A percentile compares a stretch with the other conserved stretches of the same genome.
phyloP scores from a whole-genome alignment of 768 basidiomycete species.

The Gymnopilus junonius region DNA sequence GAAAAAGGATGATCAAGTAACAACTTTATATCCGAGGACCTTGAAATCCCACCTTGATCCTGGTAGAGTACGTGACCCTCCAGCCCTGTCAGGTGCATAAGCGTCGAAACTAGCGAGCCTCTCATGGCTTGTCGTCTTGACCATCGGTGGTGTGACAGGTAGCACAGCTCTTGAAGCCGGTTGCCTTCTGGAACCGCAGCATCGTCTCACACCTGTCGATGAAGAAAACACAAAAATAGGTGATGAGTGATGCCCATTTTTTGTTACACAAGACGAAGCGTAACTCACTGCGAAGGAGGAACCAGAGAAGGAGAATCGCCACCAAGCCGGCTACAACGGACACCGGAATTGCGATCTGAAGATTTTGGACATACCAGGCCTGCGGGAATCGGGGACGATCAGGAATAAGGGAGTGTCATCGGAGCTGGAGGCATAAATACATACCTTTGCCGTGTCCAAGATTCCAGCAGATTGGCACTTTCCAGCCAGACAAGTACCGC shows the following conservation, averaged over 20 bases:
- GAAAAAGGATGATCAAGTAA: not conserved
- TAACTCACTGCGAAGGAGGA: constrained; percentile 46
- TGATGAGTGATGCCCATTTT: constrained; percentile 2
- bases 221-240: constrained; percentile 14
- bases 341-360: constrained; percentile 80
- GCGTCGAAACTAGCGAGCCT: constrained; percentile 29
- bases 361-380: constrained; percentile 79
- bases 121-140: constrained; percentile 24
- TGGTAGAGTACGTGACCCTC: constrained; percentile 19
- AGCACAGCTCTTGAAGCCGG: constrained; percentile 20
- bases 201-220: constrained; percentile 37
- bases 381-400: constrained; percentile 28
- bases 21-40: constrained; percentile 25
- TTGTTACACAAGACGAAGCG: constrained; percentile 5
- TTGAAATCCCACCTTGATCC: constrained; percentile 29
- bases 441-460: constrained; percentile 65
- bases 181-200: constrained; percentile 32
- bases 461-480: constrained; percentile 64
- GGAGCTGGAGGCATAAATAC: constrained; percentile 8
- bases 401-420: constrained; percentile 7
- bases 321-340: constrained; percentile 73
- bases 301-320: constrained; percentile 60
- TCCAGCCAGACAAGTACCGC: constrained; percentile 67
- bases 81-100: constrained; percentile 16
- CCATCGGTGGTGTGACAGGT: constrained; percentile 15